Base-by-base conservation (phyloP, 192 early-diverging fungal species). In the Mortierella hygrophila region DNA sequence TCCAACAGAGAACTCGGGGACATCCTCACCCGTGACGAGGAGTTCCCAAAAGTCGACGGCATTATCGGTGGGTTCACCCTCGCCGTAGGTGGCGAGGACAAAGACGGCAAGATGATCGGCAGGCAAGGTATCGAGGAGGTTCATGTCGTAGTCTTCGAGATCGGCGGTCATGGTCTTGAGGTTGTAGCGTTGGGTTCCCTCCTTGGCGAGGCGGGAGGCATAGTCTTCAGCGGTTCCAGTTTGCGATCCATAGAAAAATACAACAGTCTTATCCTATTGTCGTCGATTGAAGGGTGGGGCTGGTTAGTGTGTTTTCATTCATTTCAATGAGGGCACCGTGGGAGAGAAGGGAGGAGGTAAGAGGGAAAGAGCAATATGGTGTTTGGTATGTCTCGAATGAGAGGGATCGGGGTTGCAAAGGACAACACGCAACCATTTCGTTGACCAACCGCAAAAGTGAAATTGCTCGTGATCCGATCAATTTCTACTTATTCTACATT, bases 201-300 rank as follows among this genome's bases (percentile, higher is more conserved):
- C 98, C 77, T 98, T 97, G 79, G 94, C 95, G 72, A 98, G 83
- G 60, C 98, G 96, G 40, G 92, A 91, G 68, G 99, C 98, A 90
- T 98, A 97, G 82, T 99, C 99, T 90, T 99, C 99, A 65, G 98
- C 98, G 11, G 99, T 99, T 75, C 99, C 99, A 11, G 99, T 99
- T 90, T 99, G 99, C 32, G 97, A 98, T 68, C 99, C 99, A 82
- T 97, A 99, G 82, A 99, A 97, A 46, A 97, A 89, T 47, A 97
- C 93, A 42, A 97, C 93, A 73, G 95, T 92, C 78, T 95, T 94
- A 78, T 91, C 93, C 92, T 93, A 83, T 78, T 78, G 68, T 11
- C 23, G 11, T 63, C 3, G 29, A 40, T n/a, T 29, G 54, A 6
- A 41, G 21, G 1, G 38, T 26, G 55, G 60, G 15, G 5, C 6